Base-by-base conservation (phyloP, 805 yeast species). In the Lachancea mirantina region DNA sequence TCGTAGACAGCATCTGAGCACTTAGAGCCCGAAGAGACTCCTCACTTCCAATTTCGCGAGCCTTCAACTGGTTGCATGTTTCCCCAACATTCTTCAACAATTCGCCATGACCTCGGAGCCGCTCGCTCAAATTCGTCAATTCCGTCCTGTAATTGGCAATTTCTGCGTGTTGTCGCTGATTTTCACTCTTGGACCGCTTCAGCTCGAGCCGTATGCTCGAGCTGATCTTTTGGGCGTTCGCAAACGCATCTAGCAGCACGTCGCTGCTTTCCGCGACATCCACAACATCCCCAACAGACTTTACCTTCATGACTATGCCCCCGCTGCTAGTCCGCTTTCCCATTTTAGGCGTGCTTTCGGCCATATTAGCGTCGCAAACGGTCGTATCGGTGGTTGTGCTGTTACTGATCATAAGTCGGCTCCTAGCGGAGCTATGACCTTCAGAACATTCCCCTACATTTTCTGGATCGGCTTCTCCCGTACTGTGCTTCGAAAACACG, bases 231-330 rank as follows among this genome's bases (percentile, higher is more conserved):
- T 63, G 68, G 1, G 65, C 61, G 36, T 61, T 62, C 14, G 49
- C 54, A 17, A 64, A 58, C 0, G 68, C 67, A 24, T 61, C 65
- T 22, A 64, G 33, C 14, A 64, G 41, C 14, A 62, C 59, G 39
- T 60, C 67, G 28, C 56, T 55, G 5, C 63, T 53, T 55, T 69
- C 56, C 5, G 71, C 56, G 52, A 72, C 59, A 22, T 61, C 61
- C n/a, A 61, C 30, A 23, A 60, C 67, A 36, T 60, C 57, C 9
- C 41, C 46, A 7, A 40, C 39, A 14, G 25, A 19, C 2, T 18
- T 15, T 11, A 9, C 8, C n/a, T 27, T 31, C 8, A 32, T 38
- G 2, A 20, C 4, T 24, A 9, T 23, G 22, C 5, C 14, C 21
- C 11, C 9, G n/a, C 22, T 16, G 6, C 21, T 3, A 14, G 8